These are phyloP conservation scores for Tilletia horrida DNA, from an alignment of 1,284 basidiomycete species.

Conservation along the genomic window DNA sequence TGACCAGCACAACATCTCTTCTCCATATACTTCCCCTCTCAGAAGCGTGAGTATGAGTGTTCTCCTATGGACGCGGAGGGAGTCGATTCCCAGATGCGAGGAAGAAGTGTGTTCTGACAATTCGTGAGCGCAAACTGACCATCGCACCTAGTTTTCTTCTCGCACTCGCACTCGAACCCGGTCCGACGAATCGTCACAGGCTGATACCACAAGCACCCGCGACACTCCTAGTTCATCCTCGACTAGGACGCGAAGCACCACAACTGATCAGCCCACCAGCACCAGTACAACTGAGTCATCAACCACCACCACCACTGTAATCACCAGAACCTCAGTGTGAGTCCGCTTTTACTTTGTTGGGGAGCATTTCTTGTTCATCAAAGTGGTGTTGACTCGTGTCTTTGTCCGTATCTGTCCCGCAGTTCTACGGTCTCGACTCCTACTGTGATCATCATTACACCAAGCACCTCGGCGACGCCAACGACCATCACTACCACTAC, in stretches of 20 bases:
- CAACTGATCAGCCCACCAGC: constrained; percentile 18
- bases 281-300: constrained; percentile 1
- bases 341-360: constrained; percentile 18
- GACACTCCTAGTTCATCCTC: not conserved
- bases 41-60: too few species aligned
- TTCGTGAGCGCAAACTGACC: too few species aligned
- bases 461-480: constrained; percentile 17
- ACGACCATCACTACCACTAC: not conserved
- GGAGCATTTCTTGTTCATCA: too few species aligned
- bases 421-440: constrained; percentile 18
- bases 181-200: too few species aligned
- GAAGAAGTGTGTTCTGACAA: too few species aligned
- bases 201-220: too few species aligned
- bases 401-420: constrained; percentile 25
- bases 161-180: not conserved
- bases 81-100: too few species aligned
- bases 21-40: too few species aligned
- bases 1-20: not conserved
- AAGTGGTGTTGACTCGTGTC: not conserved
- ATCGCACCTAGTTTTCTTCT: not conserved
- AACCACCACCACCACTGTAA: constrained; percentile 26
- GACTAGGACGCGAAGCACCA: constrained; percentile 19
- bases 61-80: too few species aligned
- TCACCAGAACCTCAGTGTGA: constrained; percentile 31
- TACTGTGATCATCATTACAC: constrained; percentile 12